Evolutionary conservation across 164 flowering plant species (phyloP).

Genomic region (Piper betle): DNA sequence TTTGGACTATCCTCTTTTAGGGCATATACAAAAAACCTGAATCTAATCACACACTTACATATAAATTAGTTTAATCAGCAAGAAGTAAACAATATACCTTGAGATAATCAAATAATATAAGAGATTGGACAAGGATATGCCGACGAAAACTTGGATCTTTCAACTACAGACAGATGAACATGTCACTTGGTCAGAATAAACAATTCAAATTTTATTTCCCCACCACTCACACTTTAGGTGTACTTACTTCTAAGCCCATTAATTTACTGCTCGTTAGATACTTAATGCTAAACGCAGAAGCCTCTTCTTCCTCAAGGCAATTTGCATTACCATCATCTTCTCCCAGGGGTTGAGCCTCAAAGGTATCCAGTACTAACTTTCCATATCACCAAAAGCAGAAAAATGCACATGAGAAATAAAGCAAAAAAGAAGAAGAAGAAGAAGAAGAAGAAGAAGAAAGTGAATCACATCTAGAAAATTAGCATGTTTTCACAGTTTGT

Average conservation of each 20-base stretch:
- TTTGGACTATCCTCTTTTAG: too few relatives aligned
- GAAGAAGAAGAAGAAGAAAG: neutral
- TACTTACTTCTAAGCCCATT: conserved; percentile 87
- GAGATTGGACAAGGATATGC: conserved; percentile 90
- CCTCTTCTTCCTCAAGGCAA: conserved; percentile 80
- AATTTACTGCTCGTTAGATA: conserved; percentile 95
- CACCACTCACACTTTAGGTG: too few relatives aligned
- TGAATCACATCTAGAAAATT: too few relatives aligned
- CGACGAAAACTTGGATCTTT: conserved; percentile 98
- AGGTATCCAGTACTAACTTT: conserved; percentile 79
- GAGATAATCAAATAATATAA: conserved; percentile 82
- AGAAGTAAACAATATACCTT: conserved; percentile 38
- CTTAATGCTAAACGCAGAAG: conserved; percentile 70
- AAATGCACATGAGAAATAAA: neutral
- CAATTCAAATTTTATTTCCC: neutral
- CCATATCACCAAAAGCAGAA: conserved; percentile 7
- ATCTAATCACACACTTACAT: conserved; percentile 1
- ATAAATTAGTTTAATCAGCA: neutral
- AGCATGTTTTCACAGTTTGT: too few relatives aligned
- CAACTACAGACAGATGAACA: conserved; percentile 32
- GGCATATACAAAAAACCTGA: too few relatives aligned
- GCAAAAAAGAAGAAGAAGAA: neutral
- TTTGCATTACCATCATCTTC: conserved; percentile 91
- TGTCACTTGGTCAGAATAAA: neutral
- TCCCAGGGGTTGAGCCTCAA: conserved; percentile 91